These are phyloP conservation scores for Quillaja saponaria DNA, from an alignment of 306 rosid genomes.

Conservation along the genomic window DNA sequence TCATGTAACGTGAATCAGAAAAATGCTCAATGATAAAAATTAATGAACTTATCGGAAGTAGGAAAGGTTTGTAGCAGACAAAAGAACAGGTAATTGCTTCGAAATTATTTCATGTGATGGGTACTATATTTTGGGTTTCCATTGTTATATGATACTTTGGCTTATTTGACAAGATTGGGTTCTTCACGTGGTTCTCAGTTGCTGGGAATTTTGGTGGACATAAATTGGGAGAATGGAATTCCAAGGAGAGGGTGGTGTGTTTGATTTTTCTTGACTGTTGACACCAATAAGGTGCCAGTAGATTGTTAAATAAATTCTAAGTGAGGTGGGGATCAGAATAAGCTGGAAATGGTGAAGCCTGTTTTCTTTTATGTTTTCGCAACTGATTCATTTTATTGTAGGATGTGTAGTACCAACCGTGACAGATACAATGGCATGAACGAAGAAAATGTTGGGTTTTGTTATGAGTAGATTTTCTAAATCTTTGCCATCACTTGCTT, in stretches of 20 bases:
- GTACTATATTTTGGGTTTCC: background rate
- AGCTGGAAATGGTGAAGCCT: background rate
- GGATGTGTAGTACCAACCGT: background rate
- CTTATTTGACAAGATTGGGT: no score
- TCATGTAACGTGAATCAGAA: background rate
- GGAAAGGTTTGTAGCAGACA: background rate
- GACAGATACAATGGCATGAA: background rate
- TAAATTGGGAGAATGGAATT: no score
- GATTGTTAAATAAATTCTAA: no score
- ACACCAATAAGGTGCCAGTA: no score
- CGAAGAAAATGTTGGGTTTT: background rate
- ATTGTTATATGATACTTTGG: no score
- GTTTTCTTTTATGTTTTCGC: background rate
- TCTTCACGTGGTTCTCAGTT: no score
- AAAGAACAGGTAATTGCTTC: background rate
- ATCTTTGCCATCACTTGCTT: no score
- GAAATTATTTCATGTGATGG: background rate
- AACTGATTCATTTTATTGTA: no score
- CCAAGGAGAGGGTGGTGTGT: no score
- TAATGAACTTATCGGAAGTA: background rate
- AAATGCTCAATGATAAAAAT: background rate
- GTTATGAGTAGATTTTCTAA: background rate
- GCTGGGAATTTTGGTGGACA: no score
- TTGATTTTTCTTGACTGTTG: no score
- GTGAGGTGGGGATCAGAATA: no score